These are phyloP conservation scores for Epithele typhae DNA, from an alignment of 768 basidiomycete species.

Conservation along the genomic window DNA sequence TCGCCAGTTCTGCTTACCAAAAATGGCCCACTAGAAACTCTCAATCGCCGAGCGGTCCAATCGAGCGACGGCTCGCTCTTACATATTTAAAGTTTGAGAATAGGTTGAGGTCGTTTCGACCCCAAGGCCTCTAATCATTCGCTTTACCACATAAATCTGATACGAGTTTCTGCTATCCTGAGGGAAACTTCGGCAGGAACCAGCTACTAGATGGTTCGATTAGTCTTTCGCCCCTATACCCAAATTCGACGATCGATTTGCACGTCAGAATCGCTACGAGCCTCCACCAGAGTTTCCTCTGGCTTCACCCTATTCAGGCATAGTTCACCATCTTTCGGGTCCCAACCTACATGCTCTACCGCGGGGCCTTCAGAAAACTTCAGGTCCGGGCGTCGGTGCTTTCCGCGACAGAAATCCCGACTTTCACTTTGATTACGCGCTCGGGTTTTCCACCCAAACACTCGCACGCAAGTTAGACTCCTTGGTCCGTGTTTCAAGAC, in stretches of 20 bases:
- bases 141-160: constrained; percentile 65
- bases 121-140: constrained; percentile 91
- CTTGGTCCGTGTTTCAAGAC: no score
- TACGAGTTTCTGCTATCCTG: constrained; percentile 63
- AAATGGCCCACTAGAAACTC: constrained; percentile 72
- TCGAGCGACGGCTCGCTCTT: constrained; percentile 49
- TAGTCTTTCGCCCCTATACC: constrained; percentile 96
- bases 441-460: no score
- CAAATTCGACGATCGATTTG: constrained; percentile 95
- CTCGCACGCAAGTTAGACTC: no score
- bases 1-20: constrained; percentile 72
- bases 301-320: constrained; percentile 88
- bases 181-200: constrained; percentile 90
- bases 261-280: constrained; percentile 95
- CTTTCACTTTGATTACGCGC: no score
- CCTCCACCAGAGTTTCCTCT: constrained; percentile 96
- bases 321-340: constrained; percentile 91
- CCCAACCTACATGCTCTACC: constrained; percentile 83
- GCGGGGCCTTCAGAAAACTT: constrained; percentile 70
- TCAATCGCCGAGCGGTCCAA: constrained; percentile 52
- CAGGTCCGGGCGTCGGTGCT: constrained; percentile 73
- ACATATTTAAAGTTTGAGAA: constrained; percentile 69
- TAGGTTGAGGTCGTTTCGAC: constrained; percentile 87
- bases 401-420: constrained; percentile 57
- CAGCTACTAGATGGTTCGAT: constrained; percentile 94